Conservation (phyloP, 257 asterid species). For the Rauvolfia tetraphylla region DNA sequence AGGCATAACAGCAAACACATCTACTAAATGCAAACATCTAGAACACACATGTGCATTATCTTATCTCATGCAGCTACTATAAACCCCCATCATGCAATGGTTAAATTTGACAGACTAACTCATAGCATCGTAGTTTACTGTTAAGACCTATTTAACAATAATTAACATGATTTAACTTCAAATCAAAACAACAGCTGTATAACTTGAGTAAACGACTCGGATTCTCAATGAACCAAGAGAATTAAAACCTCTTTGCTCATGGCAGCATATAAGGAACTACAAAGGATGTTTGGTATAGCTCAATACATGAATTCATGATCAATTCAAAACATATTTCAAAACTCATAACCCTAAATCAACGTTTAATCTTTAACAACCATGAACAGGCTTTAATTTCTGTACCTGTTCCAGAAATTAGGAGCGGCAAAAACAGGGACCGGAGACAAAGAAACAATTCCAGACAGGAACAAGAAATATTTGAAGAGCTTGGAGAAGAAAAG, state of each 20-base stretch:
- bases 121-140: background rate
- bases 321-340: background rate
- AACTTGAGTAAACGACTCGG: background rate
- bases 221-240: background rate
- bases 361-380: background rate
- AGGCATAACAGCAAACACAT: background rate
- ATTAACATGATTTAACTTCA: background rate
- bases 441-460: background rate
- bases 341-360: conserved; percentile 8
- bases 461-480: background rate
- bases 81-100: background rate
- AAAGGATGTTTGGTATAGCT: background rate
- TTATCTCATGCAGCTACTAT: background rate
- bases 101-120: background rate
- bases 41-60: background rate
- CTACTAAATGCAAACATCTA: background rate
- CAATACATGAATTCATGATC: background rate
- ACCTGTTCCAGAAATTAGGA: background rate
- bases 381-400: background rate
- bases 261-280: background rate
- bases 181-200: background rate
- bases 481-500: background rate
- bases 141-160: background rate
- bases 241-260: background rate
- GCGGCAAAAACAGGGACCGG: background rate